phyloP scores from a whole-genome alignment of 441 rosid genomes.

The Arabidopsis hybrid region DNA sequence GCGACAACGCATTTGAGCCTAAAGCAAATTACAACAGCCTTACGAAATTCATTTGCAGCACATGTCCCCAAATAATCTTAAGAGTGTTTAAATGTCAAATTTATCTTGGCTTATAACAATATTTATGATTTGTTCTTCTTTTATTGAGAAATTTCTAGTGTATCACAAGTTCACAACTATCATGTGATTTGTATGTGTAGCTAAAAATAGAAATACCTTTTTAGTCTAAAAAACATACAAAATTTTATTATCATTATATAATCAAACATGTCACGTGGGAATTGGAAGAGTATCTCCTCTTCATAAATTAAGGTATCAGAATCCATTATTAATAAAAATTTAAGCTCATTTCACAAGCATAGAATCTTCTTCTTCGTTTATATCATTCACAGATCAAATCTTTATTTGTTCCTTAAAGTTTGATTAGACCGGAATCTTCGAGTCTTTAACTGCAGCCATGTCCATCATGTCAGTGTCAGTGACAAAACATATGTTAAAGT shows the following conservation, averaged over 20 bases:
- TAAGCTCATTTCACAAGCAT: conserved; percentile 39
- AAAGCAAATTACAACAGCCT: background rate
- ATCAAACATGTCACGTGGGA: conserved; percentile 36
- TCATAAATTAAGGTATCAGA: conserved; percentile 42
- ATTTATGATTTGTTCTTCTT: background rate
- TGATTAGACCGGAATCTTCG: conserved; percentile 22
- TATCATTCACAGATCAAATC: background rate
- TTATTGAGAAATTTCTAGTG: background rate
- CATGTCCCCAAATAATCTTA: conserved; percentile 16
- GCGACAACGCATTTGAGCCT: conserved; percentile 14
- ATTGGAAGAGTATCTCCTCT: conserved; percentile 40
- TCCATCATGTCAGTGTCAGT: conserved; percentile 38
- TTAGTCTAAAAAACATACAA: conserved; percentile 15
- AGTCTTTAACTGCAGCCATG: conserved; percentile 9
- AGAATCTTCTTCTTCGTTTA: conserved; percentile 38
- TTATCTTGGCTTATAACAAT: conserved; percentile 14
- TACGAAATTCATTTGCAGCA: background rate
- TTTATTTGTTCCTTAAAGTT: conserved; percentile 1
- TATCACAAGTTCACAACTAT: conserved; percentile 10
- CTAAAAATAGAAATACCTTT: conserved; percentile 25
- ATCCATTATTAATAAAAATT: conserved; percentile 7
- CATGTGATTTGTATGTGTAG: conserved; percentile 35
- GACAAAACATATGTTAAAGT: conserved; percentile 15
- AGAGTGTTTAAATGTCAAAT: conserved; percentile 8
- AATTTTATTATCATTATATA: background rate